phyloP scores from a whole-genome alignment of 805 yeast species.

The Suhomyces prunicola region DNA sequence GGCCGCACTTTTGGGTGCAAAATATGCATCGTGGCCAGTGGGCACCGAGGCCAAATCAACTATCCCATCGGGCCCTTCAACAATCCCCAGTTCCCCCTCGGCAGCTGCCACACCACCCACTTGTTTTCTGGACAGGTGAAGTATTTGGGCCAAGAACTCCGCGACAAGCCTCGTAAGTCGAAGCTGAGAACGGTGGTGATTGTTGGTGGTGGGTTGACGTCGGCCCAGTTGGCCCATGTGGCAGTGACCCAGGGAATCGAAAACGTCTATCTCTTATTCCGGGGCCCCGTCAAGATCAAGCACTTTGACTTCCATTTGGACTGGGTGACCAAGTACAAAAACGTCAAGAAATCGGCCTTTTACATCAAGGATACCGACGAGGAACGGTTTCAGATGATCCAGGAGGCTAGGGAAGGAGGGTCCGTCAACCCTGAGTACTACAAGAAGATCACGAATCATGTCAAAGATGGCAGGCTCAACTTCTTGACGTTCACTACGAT shows the following conservation, averaged over 20 bases:
- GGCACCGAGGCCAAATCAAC: constrained; percentile 35
- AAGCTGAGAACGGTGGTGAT: constrained; percentile 22
- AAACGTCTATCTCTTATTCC: constrained; percentile 30
- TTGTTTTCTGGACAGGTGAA: constrained; percentile 23
- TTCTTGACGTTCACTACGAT: constrained; percentile 29
- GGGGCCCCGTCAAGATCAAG: constrained; percentile 40
- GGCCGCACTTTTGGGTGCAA: constrained; percentile 34
- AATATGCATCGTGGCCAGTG: constrained; percentile 33
- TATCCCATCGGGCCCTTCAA: constrained; percentile 25
- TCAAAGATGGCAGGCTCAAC: constrained; percentile 27
- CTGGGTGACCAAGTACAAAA: constrained; percentile 50
- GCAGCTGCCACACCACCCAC: constrained; percentile 37
- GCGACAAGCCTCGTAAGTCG: constrained; percentile 7
- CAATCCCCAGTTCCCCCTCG: constrained; percentile 15
- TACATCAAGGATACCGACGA: constrained; percentile 43
- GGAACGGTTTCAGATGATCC: constrained; percentile 39
- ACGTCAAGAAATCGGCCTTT: constrained; percentile 41
- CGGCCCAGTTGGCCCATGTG: constrained; percentile 44
- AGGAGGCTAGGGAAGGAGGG: constrained; percentile 44
- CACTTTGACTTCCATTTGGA: constrained; percentile 48
- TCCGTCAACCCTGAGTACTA: constrained; percentile 45
- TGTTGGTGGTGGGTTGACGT: constrained; percentile 47
- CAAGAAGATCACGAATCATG: constrained; percentile 27
- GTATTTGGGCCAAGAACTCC: constrained; percentile 19
- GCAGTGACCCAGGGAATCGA: constrained; percentile 28